Conservation (phyloP, 179 eudicot species). For the Drosera spatulata region DNA sequence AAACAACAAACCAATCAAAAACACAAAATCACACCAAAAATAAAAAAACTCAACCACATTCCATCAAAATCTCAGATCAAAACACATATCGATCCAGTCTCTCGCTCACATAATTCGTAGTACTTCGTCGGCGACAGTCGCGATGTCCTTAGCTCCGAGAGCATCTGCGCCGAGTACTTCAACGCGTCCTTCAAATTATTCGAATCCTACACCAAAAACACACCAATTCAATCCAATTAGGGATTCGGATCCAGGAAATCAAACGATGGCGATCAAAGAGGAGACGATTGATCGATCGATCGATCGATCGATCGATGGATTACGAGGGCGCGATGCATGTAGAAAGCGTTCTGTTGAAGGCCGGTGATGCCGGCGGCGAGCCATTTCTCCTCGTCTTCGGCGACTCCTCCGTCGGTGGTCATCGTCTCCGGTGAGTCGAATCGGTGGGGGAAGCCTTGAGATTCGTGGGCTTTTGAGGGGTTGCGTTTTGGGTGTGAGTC, state of each 20-base stretch:
- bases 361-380: slow-evolving; percentile 86
- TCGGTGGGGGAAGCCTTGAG: too few relatives aligned
- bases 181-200: slow-evolving; percentile 86
- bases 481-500: background rate
- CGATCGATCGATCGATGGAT: too few relatives aligned
- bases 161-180: slow-evolving; percentile 89
- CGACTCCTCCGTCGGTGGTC: slow-evolving; percentile 41
- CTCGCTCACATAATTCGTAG: slow-evolving; percentile 71
- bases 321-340: slow-evolving; percentile 99
- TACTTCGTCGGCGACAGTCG: slow-evolving; percentile 88
- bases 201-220: slow-evolving; percentile 47
- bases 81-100: background rate
- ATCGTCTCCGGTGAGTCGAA: slow-evolving; percentile 19
- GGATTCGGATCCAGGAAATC: slow-evolving; percentile 10
- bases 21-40: too few relatives aligned
- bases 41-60: too few relatives aligned
- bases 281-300: background rate
- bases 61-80: too few relatives aligned
- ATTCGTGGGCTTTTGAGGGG: background rate
- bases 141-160: slow-evolving; percentile 94
- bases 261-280: background rate
- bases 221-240: slow-evolving; percentile 14
- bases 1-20: background rate
- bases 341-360: slow-evolving; percentile 86
- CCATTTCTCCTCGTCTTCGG: slow-evolving; percentile 88